Percentiles rank a stretch among this genome's conserved stretches.
Conservation (phyloP, 306 rosid species). For the Quercus variabilis region DNA sequence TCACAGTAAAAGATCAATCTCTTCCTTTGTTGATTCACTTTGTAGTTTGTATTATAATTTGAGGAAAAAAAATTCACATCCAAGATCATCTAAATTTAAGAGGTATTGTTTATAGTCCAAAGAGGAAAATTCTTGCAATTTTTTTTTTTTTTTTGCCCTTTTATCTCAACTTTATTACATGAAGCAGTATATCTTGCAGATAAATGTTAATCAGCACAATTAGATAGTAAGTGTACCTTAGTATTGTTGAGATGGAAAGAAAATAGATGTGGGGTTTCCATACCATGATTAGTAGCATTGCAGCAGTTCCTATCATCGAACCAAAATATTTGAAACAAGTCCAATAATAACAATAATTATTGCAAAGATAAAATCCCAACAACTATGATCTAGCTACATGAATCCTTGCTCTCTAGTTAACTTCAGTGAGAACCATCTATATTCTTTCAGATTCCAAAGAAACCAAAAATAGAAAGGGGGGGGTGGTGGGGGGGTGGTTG, state of each 20-base stretch:
- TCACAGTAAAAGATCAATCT: neutral
- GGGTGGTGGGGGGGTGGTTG: too few species aligned
- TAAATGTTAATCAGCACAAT: neutral
- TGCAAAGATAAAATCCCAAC: neutral
- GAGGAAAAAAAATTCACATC: neutral
- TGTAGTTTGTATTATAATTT: neutral
- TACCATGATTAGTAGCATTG: constrained; percentile 84
- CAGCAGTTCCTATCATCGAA: constrained; percentile 82
- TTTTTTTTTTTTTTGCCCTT: neutral
- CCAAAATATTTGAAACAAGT: constrained; percentile 17
- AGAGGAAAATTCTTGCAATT: neutral
- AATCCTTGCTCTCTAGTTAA: neutral
- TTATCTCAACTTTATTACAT: constrained; percentile 7
- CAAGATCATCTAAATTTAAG: constrained; percentile 6
- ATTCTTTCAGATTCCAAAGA: neutral
- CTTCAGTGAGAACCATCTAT: neutral
- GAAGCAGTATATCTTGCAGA: constrained; percentile 1
- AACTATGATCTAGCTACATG: neutral
- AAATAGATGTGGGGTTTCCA: constrained; percentile 81
- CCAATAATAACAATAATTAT: constrained; percentile 3
- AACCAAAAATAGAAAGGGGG: too few species aligned
- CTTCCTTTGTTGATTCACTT: neutral
- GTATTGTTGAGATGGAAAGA: constrained; percentile 64
- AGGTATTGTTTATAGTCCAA: constrained; percentile 8
- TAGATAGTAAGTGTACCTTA: constrained; percentile 52